Evolutionary conservation across 805 yeast genomes (phyloP).

Genomic region (Myxozyma neotropica): DNA sequence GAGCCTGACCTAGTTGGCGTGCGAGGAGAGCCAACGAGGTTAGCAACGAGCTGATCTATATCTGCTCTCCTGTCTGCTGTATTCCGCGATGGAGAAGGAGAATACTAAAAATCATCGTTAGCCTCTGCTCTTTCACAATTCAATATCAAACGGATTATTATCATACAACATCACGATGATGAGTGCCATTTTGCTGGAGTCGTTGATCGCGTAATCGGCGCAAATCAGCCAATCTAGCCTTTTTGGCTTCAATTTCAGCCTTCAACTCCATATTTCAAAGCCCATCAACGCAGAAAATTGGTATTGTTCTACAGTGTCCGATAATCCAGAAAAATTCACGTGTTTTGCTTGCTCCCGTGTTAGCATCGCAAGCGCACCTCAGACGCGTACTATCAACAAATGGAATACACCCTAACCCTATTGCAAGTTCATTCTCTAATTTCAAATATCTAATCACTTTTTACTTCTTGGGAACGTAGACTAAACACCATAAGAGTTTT

Average conservation of each 20-base stretch:
- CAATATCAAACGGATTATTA: background rate
- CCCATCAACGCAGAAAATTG: background rate
- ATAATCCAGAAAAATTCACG: background rate
- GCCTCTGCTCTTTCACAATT: too few relatives aligned
- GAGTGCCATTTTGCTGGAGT: conserved; percentile 5
- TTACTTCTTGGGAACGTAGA: too few relatives aligned
- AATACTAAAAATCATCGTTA: background rate
- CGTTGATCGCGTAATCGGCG: conserved; percentile 49
- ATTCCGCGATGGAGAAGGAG: conserved; percentile 12
- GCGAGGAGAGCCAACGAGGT: conserved; percentile 32
- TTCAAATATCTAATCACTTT: too few relatives aligned
- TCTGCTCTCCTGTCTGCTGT: conserved; percentile 17
- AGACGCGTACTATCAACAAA: background rate
- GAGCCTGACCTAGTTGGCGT: background rate
- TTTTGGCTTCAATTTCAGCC: conserved; percentile 57
- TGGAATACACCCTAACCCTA: background rate
- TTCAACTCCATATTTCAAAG: conserved; percentile 37
- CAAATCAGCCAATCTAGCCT: conserved; percentile 55
- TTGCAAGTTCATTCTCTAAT: too few relatives aligned
- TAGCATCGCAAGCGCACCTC: too few relatives aligned
- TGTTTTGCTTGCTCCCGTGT: background rate
- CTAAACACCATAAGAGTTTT: too few relatives aligned
- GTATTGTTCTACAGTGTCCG: too few relatives aligned
- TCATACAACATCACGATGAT: conserved; percentile 16
- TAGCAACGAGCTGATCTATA: conserved; percentile 40